Conservation (phyloP, 352 stramenopile genomes). For the Phytopythium litorale region DNA sequence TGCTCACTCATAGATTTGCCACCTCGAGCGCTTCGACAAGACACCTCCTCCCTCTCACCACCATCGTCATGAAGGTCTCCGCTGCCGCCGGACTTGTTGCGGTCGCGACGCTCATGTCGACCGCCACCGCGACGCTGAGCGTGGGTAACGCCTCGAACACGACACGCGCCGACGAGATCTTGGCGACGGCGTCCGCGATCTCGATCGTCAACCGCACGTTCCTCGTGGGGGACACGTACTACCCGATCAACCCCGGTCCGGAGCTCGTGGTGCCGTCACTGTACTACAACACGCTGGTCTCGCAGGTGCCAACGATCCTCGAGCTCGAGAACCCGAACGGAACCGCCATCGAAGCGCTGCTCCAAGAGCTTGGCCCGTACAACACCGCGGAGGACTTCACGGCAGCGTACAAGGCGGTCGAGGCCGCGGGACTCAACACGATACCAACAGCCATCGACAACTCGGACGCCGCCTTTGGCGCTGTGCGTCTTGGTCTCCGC, state of each 20-base stretch:
- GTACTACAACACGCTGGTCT: slow-evolving; percentile 2
- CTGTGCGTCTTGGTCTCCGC: slow-evolving; percentile 21
- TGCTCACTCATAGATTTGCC: too few relatives aligned
- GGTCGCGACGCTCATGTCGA: too few relatives aligned
- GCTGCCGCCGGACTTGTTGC: too few relatives aligned
- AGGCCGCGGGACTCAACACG: slow-evolving; percentile 16
- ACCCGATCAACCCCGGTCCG: slow-evolving; percentile 7
- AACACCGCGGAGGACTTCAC: neutral
- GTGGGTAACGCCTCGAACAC: too few relatives aligned
- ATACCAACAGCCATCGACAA: slow-evolving; percentile 23
- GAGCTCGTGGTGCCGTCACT: neutral
- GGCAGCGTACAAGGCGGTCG: slow-evolving; percentile 12
- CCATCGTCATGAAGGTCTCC: too few relatives aligned
- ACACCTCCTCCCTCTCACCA: too few relatives aligned
- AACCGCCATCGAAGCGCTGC: neutral
- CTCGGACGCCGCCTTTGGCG: slow-evolving; percentile 31
- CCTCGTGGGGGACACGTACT: neutral
- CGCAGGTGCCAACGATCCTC: slow-evolving; percentile 2
- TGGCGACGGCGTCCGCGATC: too few relatives aligned
- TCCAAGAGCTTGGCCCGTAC: neutral
- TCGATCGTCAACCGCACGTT: neutral
- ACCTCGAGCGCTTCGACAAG: too few relatives aligned
- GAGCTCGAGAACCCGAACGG: slow-evolving; percentile 2
- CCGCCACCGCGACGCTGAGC: too few relatives aligned
- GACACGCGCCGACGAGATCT: too few relatives aligned